phyloP scores from a whole-genome alignment of 148 eudicot species.

The Gaultheria prostrata region DNA sequence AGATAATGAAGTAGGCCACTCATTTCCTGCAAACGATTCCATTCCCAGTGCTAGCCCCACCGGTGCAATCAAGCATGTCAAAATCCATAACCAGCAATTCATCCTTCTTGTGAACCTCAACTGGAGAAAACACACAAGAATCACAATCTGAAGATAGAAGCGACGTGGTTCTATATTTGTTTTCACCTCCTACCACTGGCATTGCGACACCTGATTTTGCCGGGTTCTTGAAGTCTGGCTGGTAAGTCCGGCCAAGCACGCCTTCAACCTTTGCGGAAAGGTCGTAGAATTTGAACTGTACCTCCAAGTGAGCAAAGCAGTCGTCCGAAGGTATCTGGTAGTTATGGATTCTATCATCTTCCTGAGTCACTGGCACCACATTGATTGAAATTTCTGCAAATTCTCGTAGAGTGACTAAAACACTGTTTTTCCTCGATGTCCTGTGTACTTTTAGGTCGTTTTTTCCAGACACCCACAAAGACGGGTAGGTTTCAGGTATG shows the following conservation, averaged over 20 bases:
- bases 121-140: constrained; percentile 41
- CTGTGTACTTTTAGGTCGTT: constrained; percentile 23
- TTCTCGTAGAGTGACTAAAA: constrained; percentile 16
- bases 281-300: constrained; percentile 48
- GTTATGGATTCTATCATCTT: constrained; percentile 27
- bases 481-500: constrained; percentile 24
- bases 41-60: constrained; percentile 33
- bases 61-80: constrained; percentile 37
- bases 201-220: constrained; percentile 68
- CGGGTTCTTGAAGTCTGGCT: constrained; percentile 55
- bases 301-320: constrained; percentile 68
- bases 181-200: constrained; percentile 72
- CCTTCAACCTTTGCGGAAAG: constrained; percentile 51
- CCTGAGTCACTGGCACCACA: constrained; percentile 31
- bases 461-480: constrained; percentile 24
- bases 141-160: constrained; percentile 51
- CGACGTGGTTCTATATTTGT: constrained; percentile 46
- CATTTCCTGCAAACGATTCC: constrained; percentile 53
- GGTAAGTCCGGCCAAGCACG: constrained; percentile 65
- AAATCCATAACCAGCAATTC: constrained; percentile 23
- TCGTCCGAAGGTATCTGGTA: constrained; percentile 51
- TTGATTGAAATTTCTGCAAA: constrained; percentile 23
- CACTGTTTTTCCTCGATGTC: constrained; percentile 28
- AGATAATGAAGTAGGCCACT: neutral
- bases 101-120: constrained; percentile 24